Conservation (phyloP, 768 basidiomycete genomes). For the Coprinopsis strossmayeri region DNA sequence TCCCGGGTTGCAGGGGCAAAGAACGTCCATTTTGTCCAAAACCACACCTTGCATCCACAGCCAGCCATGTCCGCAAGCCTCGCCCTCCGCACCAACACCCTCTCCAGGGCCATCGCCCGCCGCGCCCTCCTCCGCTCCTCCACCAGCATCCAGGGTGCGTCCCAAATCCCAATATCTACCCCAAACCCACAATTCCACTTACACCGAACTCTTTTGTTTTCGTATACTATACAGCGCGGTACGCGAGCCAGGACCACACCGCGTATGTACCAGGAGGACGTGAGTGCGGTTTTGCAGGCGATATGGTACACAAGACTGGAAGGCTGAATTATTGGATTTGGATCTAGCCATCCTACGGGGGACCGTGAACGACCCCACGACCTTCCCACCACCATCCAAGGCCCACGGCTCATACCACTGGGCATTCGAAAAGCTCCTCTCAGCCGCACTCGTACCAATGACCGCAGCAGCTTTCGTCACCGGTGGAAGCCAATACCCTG, state of each 20-base stretch:
- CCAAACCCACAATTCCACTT: no score
- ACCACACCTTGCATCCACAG: slow-evolving; percentile 7
- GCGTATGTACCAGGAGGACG: slow-evolving; percentile 66
- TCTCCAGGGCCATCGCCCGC: slow-evolving; percentile 37
- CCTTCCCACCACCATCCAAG: slow-evolving; percentile 78
- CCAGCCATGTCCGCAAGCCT: slow-evolving; percentile 43
- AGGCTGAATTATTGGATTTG: neutral
- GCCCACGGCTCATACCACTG: slow-evolving; percentile 86
- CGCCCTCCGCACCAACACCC: slow-evolving; percentile 41
- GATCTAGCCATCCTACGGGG: slow-evolving; percentile 84
- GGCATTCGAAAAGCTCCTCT: slow-evolving; percentile 91
- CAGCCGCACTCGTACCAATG: slow-evolving; percentile 82
- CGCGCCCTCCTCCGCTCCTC: slow-evolving; percentile 32
- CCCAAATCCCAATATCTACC: neutral
- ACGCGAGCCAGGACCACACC: slow-evolving; percentile 25
- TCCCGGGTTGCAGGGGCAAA: neutral
- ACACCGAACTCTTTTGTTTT: no score
- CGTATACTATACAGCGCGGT: slow-evolving; percentile 28
- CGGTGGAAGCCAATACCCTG: slow-evolving; percentile 67
- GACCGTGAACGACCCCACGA: slow-evolving; percentile 91
- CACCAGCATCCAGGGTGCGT: slow-evolving; percentile 38
- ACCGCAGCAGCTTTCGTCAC: slow-evolving; percentile 83
- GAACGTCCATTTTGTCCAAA: neutral
- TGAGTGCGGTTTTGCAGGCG: slow-evolving; percentile 28
- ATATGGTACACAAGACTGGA: neutral